Percentiles rank a stretch among this genome's conserved stretches.
These are phyloP conservation scores for Cercospora sp. DNA, from an alignment of 2,329 filamentous ascomycete genomes.

Conservation along the genomic window DNA sequence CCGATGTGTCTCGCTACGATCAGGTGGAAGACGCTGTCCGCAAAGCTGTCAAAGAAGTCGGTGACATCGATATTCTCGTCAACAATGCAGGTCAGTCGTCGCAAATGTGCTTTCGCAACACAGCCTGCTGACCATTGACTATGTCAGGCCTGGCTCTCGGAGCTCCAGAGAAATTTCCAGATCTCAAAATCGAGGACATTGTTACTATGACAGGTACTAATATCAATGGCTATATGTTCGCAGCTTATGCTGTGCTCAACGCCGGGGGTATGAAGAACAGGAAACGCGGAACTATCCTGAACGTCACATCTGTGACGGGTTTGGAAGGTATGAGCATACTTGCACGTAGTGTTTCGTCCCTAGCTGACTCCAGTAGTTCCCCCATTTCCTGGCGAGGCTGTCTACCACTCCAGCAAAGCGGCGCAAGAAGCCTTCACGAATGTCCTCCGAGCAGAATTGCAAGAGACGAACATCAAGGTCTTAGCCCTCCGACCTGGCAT, in stretches of 20 bases:
- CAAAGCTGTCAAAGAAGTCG: conserved; percentile 35
- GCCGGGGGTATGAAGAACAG: conserved; percentile 42
- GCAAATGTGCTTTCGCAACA: not conserved
- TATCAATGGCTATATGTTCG: conserved; percentile 52
- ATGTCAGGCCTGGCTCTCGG: conserved; percentile 49
- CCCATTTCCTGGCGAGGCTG: conserved; percentile 52
- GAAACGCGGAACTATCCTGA: conserved; percentile 50
- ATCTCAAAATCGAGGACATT: conserved; percentile 46
- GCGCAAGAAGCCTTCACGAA: conserved; percentile 54
- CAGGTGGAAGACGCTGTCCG: conserved; percentile 38
- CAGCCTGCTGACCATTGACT: not conserved
- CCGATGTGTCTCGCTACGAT: conserved; percentile 40
- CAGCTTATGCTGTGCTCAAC: conserved; percentile 50
- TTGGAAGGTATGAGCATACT: conserved; percentile 29
- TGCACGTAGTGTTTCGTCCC: not conserved
- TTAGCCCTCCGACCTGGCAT: conserved; percentile 50
- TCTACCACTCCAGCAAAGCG: conserved; percentile 53
- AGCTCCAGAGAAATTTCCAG: conserved; percentile 47
- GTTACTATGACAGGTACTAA: conserved; percentile 52
- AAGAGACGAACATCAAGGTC: conserved; percentile 51
- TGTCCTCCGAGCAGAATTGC: conserved; percentile 51
- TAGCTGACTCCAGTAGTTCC: conserved; percentile 36
- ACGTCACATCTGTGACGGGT: conserved; percentile 51
- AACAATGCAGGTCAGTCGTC: conserved; percentile 11
- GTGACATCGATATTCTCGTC: conserved; percentile 12